phyloP scores from a whole-genome alignment of 75 land plant species.

The Selaginella moellendorffii region DNA sequence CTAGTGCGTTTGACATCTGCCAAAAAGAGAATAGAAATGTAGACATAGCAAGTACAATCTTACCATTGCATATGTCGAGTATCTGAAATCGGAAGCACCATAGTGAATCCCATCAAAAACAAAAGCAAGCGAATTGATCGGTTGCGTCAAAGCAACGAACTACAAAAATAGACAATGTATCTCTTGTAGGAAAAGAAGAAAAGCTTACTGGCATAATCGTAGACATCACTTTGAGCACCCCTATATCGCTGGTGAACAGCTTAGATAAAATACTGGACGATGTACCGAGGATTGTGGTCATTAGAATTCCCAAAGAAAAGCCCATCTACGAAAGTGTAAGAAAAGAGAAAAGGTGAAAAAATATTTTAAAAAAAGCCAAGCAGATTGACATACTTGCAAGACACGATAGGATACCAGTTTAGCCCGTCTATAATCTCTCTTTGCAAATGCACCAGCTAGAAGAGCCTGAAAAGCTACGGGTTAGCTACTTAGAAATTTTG shows the following conservation, averaged over 20 bases:
- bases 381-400: conserved; percentile 38
- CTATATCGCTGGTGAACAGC: neutral
- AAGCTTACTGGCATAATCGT: neutral
- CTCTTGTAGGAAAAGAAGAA: neutral
- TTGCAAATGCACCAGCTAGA: conserved; percentile 63
- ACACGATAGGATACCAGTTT: conserved; percentile 45
- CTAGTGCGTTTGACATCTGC: neutral
- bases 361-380: neutral
- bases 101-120: conserved; percentile 88
- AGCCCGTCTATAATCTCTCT: conserved; percentile 47
- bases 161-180: conserved; percentile 17
- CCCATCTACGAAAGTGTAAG: neutral
- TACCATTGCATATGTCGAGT: conserved; percentile 79
- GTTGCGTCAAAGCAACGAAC: conserved; percentile 86
- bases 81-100: conserved; percentile 81
- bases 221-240: neutral
- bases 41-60: neutral
- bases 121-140: conserved; percentile 80
- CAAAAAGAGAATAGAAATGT: neutral
- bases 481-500: neutral
- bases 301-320: neutral
- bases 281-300: neutral
- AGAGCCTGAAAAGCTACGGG: conserved; percentile 38
- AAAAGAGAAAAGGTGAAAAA: neutral
- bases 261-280: neutral